Evolutionary conservation across 306 rosid genomes (phyloP).

Genomic region (Trifolium subterraneum): DNA sequence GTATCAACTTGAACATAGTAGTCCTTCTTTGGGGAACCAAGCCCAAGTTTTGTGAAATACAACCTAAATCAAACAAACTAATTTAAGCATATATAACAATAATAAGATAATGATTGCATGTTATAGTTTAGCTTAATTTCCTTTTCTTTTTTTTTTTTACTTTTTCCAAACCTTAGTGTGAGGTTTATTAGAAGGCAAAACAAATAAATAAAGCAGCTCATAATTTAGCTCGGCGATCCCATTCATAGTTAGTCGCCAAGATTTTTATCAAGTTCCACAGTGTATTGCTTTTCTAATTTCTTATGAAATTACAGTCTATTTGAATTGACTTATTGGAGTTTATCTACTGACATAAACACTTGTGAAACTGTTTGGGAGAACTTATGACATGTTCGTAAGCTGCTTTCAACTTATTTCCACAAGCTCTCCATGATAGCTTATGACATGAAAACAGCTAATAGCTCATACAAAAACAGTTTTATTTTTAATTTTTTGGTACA

Average conservation of each 20-base stretch:
- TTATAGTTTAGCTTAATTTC: not conserved
- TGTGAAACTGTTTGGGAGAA: no score
- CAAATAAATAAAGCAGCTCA: not conserved
- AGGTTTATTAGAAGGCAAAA: not conserved
- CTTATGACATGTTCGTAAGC: no score
- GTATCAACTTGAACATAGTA: slow-evolving; percentile 96
- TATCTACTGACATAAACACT: no score
- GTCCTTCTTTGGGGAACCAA: slow-evolving; percentile 85
- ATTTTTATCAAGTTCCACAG: not conserved
- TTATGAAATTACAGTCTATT: not conserved
- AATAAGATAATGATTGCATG: not conserved
- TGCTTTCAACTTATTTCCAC: no score
- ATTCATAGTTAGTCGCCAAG: not conserved
- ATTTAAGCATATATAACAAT: slow-evolving; percentile 15
- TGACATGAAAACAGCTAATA: no score
- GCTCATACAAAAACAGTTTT: no score
- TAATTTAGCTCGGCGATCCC: not conserved
- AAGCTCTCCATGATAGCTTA: no score
- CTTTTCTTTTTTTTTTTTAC: not conserved
- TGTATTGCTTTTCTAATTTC: not conserved
- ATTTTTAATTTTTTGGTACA: no score
- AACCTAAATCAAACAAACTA: slow-evolving; percentile 55
- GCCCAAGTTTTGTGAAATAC: slow-evolving; percentile 77
- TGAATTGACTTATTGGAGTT: no score
- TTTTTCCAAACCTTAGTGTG: not conserved